Base-by-base conservation (phyloP, 2,329 filamentous ascomycete genomes). In the Cytospora schulzeri region DNA sequence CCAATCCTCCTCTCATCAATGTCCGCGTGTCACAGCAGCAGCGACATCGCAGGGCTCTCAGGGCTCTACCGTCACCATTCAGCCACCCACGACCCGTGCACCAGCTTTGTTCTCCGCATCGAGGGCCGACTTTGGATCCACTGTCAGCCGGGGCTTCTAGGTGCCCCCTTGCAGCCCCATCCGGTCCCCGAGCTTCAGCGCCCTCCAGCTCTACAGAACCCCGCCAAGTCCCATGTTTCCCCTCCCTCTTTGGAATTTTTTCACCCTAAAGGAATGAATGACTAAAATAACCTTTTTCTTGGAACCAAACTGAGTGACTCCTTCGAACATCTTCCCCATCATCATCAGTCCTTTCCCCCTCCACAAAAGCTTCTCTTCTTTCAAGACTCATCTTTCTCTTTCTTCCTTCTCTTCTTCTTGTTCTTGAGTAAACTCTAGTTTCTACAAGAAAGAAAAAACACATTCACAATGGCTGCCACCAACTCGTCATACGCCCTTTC, bases 401-500 rank as follows among this genome's bases (percentile, higher is more conserved):
- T 29, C 35, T 55, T 15, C n/a, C n/a, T n/a, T n/a, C n/a, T n/a
- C n/a, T n/a, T n/a, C n/a, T 14, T 48, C n/a, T 52, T 38, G 11
- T 45, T n/a, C 56, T 19, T 41, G 19, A 57, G 26, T 22, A 50
- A 5, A 50, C 9, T 33, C 29, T 26, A 29, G 45, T 19, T 28
- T 28, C 52, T 54, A 29, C 38, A 52, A 54, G 48, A 54, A 51
- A 54, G 31, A 22, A 54, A 51, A 54, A 38, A 22, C 19, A 11
- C 35, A 53, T 51, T 22, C 70, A 69, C 69, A 69, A 76, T 76
- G 75, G 71, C 72, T 69, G 53, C 71, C 65, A 72, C 68, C 70
- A 68, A 66, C 62, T 60, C 68, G 66, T 70, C 73, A 53, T 76
- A 76, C 66, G 70, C 75, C 68, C 75, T 76, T 62, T 75, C 74